Evolutionary conservation across 805 yeast species (phyloP).

Genomic region (Candida fluviatilis): DNA sequence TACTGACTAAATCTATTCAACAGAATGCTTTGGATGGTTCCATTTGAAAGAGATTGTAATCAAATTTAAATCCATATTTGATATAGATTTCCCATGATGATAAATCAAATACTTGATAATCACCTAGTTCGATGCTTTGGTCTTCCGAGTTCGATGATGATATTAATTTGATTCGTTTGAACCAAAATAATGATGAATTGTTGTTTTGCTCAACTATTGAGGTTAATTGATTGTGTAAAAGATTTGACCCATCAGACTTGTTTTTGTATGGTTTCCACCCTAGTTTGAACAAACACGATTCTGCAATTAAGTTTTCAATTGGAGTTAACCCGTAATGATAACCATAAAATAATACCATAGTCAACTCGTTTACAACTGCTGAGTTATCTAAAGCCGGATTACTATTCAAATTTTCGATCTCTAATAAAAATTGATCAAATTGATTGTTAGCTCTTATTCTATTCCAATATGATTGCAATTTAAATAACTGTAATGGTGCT

Average conservation of each 20-base stretch:
- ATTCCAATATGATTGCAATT: constrained; percentile 39
- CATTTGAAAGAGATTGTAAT: constrained; percentile 25
- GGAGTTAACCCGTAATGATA: constrained; percentile 41
- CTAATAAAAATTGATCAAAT: constrained; percentile 29
- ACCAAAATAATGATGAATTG: constrained; percentile 20
- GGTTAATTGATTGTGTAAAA: constrained; percentile 2
- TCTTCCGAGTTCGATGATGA: constrained; percentile 5
- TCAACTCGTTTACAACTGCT: constrained; percentile 28
- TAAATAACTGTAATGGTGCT: constrained; percentile 32
- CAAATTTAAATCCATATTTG: constrained; percentile 36
- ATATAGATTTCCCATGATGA: constrained; percentile 37
- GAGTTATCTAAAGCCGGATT: constrained; percentile 19
- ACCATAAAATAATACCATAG: constrained; percentile 39
- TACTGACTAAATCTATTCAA: background rate
- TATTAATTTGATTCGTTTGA: constrained; percentile 19
- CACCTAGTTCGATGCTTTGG: constrained; percentile 26
- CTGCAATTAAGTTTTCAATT: constrained; percentile 40
- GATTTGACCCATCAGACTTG: constrained; percentile 8
- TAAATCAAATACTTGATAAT: constrained; percentile 40
- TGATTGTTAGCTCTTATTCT: constrained; percentile 29
- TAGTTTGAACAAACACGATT: constrained; percentile 31
- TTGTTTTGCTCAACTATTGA: constrained; percentile 6
- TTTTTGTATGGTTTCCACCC: constrained; percentile 41
- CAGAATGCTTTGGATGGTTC: constrained; percentile 19
- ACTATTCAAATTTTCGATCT: constrained; percentile 20